These are phyloP conservation scores for Geotrichum europaeum DNA, from an alignment of 1,139 yeast genomes.

Conservation along the genomic window DNA sequence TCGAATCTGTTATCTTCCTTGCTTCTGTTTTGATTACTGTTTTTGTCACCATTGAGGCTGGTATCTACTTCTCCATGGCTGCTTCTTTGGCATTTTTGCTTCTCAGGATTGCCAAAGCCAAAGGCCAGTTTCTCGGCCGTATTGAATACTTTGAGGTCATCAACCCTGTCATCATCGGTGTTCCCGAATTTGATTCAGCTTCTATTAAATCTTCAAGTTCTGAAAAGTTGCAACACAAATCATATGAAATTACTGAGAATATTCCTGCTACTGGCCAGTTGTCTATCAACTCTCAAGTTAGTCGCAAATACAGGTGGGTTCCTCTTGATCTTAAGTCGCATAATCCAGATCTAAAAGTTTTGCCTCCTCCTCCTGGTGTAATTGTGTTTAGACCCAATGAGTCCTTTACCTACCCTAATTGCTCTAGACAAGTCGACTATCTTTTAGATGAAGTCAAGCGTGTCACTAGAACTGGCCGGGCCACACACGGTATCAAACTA, in stretches of 20 bases:
- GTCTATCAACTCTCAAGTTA: neutral
- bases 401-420: conserved; percentile 74
- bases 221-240: neutral
- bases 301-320: conserved; percentile 49
- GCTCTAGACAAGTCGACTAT: conserved; percentile 64
- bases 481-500: conserved; percentile 27
- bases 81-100: conserved; percentile 73
- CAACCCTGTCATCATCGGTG: conserved; percentile 43
- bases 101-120: conserved; percentile 71
- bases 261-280: neutral
- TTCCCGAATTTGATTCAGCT: neutral
- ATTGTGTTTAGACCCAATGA: conserved; percentile 79
- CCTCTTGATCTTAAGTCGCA: conserved; percentile 56
- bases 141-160: conserved; percentile 39
- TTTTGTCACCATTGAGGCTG: conserved; percentile 76
- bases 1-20: conserved; percentile 71
- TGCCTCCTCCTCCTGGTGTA: conserved; percentile 87
- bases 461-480: conserved; percentile 45
- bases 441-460: conserved; percentile 63
- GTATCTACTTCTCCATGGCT: conserved; percentile 83
- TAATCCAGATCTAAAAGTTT: conserved; percentile 52
- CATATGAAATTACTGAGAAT: neutral
- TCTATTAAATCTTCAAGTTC: neutral
- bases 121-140: conserved; percentile 77
- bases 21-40: conserved; percentile 75